Evolutionary conservation across 1,284 basidiomycete species (phyloP), one percentile per base, ranked within the genome.

Genomic region (Phylloporus gajari): DNA sequence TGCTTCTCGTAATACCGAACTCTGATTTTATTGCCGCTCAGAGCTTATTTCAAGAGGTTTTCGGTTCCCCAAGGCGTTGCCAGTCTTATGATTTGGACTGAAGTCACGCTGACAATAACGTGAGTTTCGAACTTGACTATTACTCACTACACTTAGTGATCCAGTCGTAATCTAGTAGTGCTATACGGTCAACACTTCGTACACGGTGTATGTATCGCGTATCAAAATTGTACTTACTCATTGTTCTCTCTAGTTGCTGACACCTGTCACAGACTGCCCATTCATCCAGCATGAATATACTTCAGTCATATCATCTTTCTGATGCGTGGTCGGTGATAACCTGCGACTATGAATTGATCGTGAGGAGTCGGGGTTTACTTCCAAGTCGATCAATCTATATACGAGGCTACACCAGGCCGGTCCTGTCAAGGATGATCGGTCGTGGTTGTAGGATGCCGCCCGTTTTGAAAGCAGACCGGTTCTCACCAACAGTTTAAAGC

Each of bases 381-480:
- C 48, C 27, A 21, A 42, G 66, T 65, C 56, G 42, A 30, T 59
- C 46, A 23, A 56, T 30, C 11, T 2, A 32, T 60, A 11, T 13
- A 25, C 38, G 59, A 42, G 4, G 25, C 38, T 48, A 25, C 46
- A 58, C 64, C 48, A 12, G 23, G 32, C 25, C 17, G 58, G 62
- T 13, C 64, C 25, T n/a, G 42, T 76, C 76, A 35, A 27, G 66
- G 72, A 71, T 69, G 40, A 71, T 69, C 42, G 23, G 25, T 48
- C 13, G 46, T 53, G 17, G 23, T 5, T 38, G 25, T 32, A 32
- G 17, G 27, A 46, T 44, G 15, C 13, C 19, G 25, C 40, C 68
- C 62, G 44, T 42, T 76, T 76, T 71, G 9, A 77, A 80, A 82
- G 62, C 42, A n/a, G 61, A 69, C 79, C 30, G 35, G 63, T 32